These are phyloP conservation scores for Talaromyces trachyspermus DNA, from an alignment of 495 filamentous ascomycete genomes.

Conservation along the genomic window DNA sequence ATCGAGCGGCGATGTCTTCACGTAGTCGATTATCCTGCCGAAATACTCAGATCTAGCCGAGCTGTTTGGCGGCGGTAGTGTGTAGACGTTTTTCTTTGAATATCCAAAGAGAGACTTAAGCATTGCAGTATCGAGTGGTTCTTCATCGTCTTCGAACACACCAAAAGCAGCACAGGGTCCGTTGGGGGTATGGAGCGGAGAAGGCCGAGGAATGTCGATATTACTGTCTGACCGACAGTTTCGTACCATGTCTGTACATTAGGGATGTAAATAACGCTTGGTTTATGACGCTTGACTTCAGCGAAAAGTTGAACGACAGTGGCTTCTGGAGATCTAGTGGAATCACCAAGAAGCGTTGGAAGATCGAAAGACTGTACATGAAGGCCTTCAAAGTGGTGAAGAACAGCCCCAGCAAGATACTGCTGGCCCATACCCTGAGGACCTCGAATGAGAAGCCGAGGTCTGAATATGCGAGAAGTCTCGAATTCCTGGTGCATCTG, in stretches of 20 bases:
- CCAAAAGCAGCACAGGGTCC: slow-evolving; percentile 84
- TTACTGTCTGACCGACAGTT: slow-evolving; percentile 55
- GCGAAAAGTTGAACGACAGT: slow-evolving; percentile 82
- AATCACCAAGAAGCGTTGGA: slow-evolving; percentile 66
- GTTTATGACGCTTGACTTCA: slow-evolving; percentile 89
- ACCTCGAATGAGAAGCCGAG: slow-evolving; percentile 74
- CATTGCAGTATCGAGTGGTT: slow-evolving; percentile 51
- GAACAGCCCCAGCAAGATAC: slow-evolving; percentile 77
- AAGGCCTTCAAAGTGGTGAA: slow-evolving; percentile 85
- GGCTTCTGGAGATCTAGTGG: slow-evolving; percentile 70
- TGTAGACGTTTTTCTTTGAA: slow-evolving; percentile 67
- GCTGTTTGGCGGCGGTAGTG: slow-evolving; percentile 57
- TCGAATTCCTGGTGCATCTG: slow-evolving; percentile 88
- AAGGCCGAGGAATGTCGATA: slow-evolving; percentile 73
- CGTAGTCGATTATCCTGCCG: slow-evolving; percentile 56
- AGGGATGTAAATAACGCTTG: slow-evolving; percentile 92
- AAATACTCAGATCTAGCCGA: slow-evolving; percentile 71
- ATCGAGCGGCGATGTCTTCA: slow-evolving; percentile 68
- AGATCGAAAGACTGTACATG: slow-evolving; percentile 96
- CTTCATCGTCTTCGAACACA: slow-evolving; percentile 58
- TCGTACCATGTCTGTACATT: slow-evolving; percentile 80
- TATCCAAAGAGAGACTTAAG: slow-evolving; percentile 75
- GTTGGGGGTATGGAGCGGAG: slow-evolving; percentile 72
- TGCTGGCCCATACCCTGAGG: slow-evolving; percentile 85
- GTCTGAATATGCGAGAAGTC: slow-evolving; percentile 78